Percentiles rank a stretch among this genome's conserved stretches.
phyloP scores from a whole-genome alignment of 768 basidiomycete genomes.

The Lentinula lateritia region DNA sequence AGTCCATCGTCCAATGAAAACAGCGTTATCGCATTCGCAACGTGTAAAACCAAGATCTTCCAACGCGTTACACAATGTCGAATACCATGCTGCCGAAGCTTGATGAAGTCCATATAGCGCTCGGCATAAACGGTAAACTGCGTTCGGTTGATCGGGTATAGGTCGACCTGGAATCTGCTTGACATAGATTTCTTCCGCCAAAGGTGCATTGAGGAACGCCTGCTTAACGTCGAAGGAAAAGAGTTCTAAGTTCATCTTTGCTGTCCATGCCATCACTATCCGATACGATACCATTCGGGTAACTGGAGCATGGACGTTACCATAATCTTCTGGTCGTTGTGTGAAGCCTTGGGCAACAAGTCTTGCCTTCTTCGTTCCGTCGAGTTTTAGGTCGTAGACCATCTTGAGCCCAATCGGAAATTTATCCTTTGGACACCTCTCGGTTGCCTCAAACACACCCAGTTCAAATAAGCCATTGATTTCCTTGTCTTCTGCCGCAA shows the following conservation, averaged over 20 bases:
- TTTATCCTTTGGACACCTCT: not conserved
- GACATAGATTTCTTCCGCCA: not conserved
- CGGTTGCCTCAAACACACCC: not conserved
- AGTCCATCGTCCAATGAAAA: not conserved
- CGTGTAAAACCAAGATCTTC: not conserved
- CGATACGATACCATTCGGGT: not conserved
- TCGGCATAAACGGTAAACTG: not conserved
- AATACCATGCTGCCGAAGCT: not conserved
- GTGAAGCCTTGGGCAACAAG: not conserved
- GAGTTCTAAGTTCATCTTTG: too few relatives aligned
- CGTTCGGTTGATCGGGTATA: not conserved
- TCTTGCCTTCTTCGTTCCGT: not conserved
- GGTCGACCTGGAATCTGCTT: not conserved
- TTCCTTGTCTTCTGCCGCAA: not conserved
- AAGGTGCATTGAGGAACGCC: not conserved
- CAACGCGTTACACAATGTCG: not conserved
- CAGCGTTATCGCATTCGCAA: not conserved
- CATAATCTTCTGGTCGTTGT: not conserved
- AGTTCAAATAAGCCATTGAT: not conserved
- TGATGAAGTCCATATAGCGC: not conserved
- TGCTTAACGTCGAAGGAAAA: not conserved
- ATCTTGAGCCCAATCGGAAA: not conserved
- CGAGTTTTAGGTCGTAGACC: not conserved
- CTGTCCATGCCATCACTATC: not conserved
- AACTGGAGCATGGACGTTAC: not conserved